These are phyloP conservation scores for Vitis rupestris DNA, from an alignment of 164 flowering plant species.

Conservation along the genomic window DNA sequence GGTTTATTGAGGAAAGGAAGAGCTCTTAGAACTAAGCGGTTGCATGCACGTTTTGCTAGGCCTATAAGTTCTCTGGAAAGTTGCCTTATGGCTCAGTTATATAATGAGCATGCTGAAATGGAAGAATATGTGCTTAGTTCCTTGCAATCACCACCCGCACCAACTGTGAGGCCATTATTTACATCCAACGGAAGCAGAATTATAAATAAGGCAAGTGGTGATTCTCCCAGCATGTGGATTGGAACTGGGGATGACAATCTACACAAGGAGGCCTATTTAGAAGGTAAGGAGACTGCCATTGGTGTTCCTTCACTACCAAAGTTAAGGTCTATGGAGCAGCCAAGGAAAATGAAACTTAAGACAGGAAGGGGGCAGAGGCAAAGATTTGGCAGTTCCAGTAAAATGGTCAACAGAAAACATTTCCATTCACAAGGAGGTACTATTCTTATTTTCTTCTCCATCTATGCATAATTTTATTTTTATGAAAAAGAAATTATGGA, in stretches of 20 bases:
- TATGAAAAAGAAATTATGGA: background rate
- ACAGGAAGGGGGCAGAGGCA: constrained; percentile 25
- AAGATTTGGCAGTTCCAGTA: constrained; percentile 21
- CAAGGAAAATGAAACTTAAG: constrained; percentile 29
- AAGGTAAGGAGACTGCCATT: constrained; percentile 12
- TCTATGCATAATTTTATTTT: background rate
- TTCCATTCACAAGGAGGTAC: constrained; percentile 35
- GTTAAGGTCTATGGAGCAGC: constrained; percentile 15
- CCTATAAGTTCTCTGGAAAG: constrained; percentile 68
- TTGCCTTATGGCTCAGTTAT: constrained; percentile 74
- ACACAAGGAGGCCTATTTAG: constrained; percentile 7
- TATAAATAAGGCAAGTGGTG: constrained; percentile 37
- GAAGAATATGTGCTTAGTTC: constrained; percentile 52
- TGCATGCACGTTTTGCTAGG: constrained; percentile 25
- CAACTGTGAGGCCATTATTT: constrained; percentile 49
- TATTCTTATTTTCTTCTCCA: background rate
- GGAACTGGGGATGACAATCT: constrained; percentile 17
- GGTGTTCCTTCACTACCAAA: constrained; percentile 46
- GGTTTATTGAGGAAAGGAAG: constrained; percentile 23
- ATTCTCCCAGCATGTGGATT: constrained; percentile 15
- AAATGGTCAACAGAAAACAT: constrained; percentile 17
- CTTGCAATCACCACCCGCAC: constrained; percentile 32
- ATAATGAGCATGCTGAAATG: constrained; percentile 44
- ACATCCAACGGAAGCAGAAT: constrained; percentile 60
- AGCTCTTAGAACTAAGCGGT: constrained; percentile 33